Base-by-base conservation (phyloP, 176 grass and related monocot genomes). In the Eleusine coracana region DNA sequence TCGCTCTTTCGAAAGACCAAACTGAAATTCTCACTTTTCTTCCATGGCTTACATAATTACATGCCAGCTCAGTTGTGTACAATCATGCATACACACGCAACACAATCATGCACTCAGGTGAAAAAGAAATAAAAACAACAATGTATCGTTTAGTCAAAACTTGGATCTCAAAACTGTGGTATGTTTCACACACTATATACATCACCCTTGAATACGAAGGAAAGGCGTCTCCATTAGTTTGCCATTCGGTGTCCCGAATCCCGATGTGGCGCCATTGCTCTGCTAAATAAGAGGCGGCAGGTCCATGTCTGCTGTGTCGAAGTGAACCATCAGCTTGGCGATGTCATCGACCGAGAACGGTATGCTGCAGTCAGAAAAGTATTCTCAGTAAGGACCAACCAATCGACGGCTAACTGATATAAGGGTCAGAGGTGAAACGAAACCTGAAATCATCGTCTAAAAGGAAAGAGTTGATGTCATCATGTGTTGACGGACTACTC, bases 361-460 rank as follows among this genome's bases (percentile, higher is more conserved):
- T 80, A 93, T 93, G 82, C 91, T 93, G 78, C 44, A 75, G 6
- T 37, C 71, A 68, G 29, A 50, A 48, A 72, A 49, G 5, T 37
- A 44, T 3, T 46, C 46, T 56, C 27, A 39, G 12, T 45, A 18
- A 74, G 37, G 27, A 80, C 59, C 31, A 17, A 65, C 38, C 15
- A 25, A 69, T 81, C 78, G 75, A 69, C 48, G 17, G 3, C 20
- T 34, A 40, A n/a, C 21, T 1, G 23, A 56, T 2, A 58, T 44
- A 38, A 12, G 0, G 45, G 18, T 18, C 2, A 29, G 14, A 20
- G 11, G 36, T 34, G 31, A 31, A 56, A 59, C 12, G 1, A 23
- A 36, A 87, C 91, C 91, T 93, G 55, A 90, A 90, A 45, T 93
- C 91, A 18, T 93, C 91, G 5, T 93, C 91, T 59, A 93, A 70